These are phyloP conservation scores for Aspergillus jensenii DNA, from an alignment of 2,329 filamentous ascomycete species.

Conservation along the genomic window DNA sequence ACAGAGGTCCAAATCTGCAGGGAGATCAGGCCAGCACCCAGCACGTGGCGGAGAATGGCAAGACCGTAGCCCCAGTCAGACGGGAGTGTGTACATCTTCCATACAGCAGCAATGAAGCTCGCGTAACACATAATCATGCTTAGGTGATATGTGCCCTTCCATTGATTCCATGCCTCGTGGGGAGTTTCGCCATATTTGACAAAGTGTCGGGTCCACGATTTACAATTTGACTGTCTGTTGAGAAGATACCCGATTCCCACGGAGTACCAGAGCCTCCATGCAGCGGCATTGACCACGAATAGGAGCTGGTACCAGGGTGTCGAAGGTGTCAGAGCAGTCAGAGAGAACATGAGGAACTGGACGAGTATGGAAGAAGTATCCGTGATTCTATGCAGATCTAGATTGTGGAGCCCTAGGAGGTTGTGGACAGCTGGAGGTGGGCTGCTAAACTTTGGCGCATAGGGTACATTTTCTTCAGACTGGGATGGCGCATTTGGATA, in stretches of 20 bases:
- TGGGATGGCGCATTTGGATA: slow-evolving; percentile 33
- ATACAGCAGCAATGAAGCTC: slow-evolving; percentile 85
- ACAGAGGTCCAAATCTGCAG: slow-evolving; percentile 90
- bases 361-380: slow-evolving; percentile 79
- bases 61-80: slow-evolving; percentile 84
- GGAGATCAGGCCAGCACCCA: slow-evolving; percentile 76
- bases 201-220: slow-evolving; percentile 96
- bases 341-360: slow-evolving; percentile 69
- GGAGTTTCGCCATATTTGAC: slow-evolving; percentile 91
- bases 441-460: slow-evolving; percentile 44
- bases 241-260: slow-evolving; percentile 84
- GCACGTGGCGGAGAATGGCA: slow-evolving; percentile 79
- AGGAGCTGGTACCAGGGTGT: slow-evolving; percentile 73
- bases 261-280: slow-evolving; percentile 90
- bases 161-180: slow-evolving; percentile 93
- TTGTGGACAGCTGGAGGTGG: slow-evolving; percentile 74
- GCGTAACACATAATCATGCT: slow-evolving; percentile 88
- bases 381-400: slow-evolving; percentile 84
- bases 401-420: slow-evolving; percentile 76
- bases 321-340: slow-evolving; percentile 75
- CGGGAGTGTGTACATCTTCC: slow-evolving; percentile 94
- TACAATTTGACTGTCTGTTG: slow-evolving; percentile 80
- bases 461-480: slow-evolving; percentile 36
- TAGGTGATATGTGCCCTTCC: slow-evolving; percentile 94
- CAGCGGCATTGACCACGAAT: slow-evolving; percentile 76